Conservation (phyloP, 805 yeast species). For the Cyberlindnera samutprakarnensis region DNA sequence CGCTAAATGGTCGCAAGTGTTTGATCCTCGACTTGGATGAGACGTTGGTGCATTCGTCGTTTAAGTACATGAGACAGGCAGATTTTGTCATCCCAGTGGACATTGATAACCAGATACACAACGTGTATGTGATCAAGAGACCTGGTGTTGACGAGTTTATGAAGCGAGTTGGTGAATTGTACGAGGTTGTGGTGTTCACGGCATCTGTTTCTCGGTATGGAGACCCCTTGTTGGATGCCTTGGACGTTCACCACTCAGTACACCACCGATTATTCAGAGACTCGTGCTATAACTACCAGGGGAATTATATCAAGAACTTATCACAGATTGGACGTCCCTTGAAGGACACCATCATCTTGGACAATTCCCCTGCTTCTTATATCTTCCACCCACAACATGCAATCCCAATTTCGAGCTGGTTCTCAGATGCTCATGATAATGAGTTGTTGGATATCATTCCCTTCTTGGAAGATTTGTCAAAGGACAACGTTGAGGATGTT, state of each 20-base stretch:
- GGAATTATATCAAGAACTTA: constrained; percentile 88
- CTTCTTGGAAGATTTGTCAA: constrained; percentile 76
- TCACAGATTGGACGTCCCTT: constrained; percentile 93
- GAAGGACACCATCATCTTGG: constrained; percentile 78
- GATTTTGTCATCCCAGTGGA: constrained; percentile 98
- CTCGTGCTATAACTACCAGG: constrained; percentile 88
- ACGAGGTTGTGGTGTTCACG: constrained; percentile 94
- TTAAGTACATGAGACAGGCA: constrained; percentile 84
- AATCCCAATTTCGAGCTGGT: constrained; percentile 96
- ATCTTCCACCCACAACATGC: constrained; percentile 97
- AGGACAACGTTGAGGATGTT: constrained; percentile 71
- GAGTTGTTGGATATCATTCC: constrained; percentile 91
- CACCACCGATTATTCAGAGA: constrained; percentile 94
- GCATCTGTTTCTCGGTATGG: constrained; percentile 95
- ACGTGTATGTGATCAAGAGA: constrained; percentile 91
- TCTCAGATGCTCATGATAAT: constrained; percentile 95
- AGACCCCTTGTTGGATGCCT: constrained; percentile 84
- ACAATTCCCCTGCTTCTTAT: constrained; percentile 97
- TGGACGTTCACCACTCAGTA: constrained; percentile 66
- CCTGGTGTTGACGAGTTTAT: constrained; percentile 97
- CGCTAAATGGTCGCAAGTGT: constrained; percentile 66
- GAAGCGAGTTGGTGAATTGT: constrained; percentile 72
- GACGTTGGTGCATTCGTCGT: constrained; percentile 91
- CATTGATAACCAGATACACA: constrained; percentile 85
- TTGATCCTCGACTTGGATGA: constrained; percentile 90